A percentile compares a stretch with the other conserved stretches of the same genome.
These are phyloP conservation scores for Colletotrichum melonis DNA, from an alignment of 2,329 filamentous ascomycete species.

Conservation along the genomic window DNA sequence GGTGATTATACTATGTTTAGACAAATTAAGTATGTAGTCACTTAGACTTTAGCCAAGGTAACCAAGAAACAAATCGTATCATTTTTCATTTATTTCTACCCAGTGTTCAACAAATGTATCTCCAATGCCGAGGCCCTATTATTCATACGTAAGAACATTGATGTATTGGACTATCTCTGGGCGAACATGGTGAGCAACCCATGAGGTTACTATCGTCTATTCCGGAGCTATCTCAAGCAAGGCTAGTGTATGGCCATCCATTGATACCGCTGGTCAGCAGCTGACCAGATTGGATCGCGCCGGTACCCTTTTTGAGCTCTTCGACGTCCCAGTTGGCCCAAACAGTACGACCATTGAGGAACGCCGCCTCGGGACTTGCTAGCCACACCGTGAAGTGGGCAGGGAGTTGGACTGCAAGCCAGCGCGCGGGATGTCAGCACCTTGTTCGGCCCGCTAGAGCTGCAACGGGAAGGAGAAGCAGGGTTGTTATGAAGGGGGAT, in stretches of 20 bases:
- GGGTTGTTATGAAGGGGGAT: neutral
- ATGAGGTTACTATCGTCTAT: neutral
- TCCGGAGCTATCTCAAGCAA: neutral
- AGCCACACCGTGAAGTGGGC: conserved; percentile 58
- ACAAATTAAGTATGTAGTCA: neutral
- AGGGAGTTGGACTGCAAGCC: conserved; percentile 46
- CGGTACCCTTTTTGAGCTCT: conserved; percentile 51
- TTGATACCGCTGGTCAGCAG: conserved; percentile 26
- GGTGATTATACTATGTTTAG: conserved; percentile 1
- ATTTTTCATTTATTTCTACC: neutral
- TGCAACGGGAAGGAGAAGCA: conserved; percentile 1
- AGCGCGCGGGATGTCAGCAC: conserved; percentile 17
- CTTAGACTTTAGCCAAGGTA: neutral
- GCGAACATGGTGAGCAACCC: neutral
- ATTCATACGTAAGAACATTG: neutral
- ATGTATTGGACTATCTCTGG: neutral
- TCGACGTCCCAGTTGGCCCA: conserved; percentile 64
- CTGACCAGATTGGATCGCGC: conserved; percentile 13
- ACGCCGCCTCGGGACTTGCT: conserved; percentile 55
- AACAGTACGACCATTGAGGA: conserved; percentile 57
- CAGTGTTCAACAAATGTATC: neutral
- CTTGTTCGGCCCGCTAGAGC: conserved; percentile 3
- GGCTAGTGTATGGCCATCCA: conserved; percentile 22
- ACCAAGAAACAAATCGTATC: neutral
- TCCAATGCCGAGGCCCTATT: neutral